Conservation (phyloP, 495 filamentous ascomycete species). For the Penicillium mononematosum region DNA sequence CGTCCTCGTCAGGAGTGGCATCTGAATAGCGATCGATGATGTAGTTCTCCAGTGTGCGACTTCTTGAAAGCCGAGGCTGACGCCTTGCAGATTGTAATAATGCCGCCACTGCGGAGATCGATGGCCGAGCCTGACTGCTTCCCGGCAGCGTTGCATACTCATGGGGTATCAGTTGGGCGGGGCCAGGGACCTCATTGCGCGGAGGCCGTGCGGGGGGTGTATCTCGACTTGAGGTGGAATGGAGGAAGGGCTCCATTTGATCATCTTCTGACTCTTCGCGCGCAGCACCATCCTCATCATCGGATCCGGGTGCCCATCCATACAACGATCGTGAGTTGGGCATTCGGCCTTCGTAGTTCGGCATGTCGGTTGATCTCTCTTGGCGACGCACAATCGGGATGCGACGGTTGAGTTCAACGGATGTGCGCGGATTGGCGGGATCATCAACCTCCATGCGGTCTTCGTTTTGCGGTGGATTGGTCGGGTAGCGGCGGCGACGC, state of each 20-base stretch:
- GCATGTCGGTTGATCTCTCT: slow-evolving; percentile 29
- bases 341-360: slow-evolving; percentile 50
- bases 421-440: slow-evolving; percentile 30
- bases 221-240: slow-evolving; percentile 30
- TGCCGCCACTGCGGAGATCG: slow-evolving; percentile 42
- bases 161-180: slow-evolving; percentile 13
- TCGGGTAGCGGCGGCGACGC: slow-evolving; percentile 37
- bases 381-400: slow-evolving; percentile 42
- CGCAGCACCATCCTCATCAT: slow-evolving; percentile 48
- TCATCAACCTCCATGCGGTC: slow-evolving; percentile 49
- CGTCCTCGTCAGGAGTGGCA: slow-evolving; percentile 35
- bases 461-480: slow-evolving; percentile 27
- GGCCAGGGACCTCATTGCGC: slow-evolving; percentile 25
- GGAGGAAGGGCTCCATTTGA: slow-evolving; percentile 31
- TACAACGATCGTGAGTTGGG: slow-evolving; percentile 52
- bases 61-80: slow-evolving; percentile 46
- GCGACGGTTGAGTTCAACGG: slow-evolving; percentile 44
- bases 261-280: slow-evolving; percentile 35
- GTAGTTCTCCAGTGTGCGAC: slow-evolving; percentile 48
- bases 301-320: slow-evolving; percentile 60
- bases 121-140: slow-evolving; percentile 18
- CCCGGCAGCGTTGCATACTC: slow-evolving; percentile 18
- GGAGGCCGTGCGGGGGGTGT: slow-evolving; percentile 28
- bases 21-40: slow-evolving; percentile 43
- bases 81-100: slow-evolving; percentile 51